Conservation (phyloP, 805 yeast species). For the Zygoascus ofunaensis region DNA sequence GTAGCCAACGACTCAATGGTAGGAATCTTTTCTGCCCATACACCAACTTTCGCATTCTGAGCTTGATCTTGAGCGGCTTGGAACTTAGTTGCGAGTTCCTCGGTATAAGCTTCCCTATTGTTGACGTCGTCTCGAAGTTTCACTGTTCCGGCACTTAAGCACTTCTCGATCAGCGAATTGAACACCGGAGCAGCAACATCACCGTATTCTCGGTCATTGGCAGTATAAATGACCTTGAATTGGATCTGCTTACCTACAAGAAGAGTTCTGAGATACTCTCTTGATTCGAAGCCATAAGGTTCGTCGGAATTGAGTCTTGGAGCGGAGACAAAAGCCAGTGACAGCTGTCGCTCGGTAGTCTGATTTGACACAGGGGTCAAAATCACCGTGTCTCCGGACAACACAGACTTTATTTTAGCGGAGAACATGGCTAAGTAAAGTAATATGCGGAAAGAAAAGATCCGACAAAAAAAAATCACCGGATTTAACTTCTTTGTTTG, state of each 20-base stretch:
- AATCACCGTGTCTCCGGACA: slow-evolving; percentile 63
- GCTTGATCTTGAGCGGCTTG: slow-evolving; percentile 39
- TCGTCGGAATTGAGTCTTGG: slow-evolving; percentile 39
- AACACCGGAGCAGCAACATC: slow-evolving; percentile 59
- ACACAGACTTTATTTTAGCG: slow-evolving; percentile 62
- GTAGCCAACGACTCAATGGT: slow-evolving; percentile 13
- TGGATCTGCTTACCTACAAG: slow-evolving; percentile 55
- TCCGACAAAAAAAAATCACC: not conserved
- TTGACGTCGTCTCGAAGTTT: slow-evolving; percentile 48
- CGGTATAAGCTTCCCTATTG: slow-evolving; percentile 33
- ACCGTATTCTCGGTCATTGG: slow-evolving; percentile 53
- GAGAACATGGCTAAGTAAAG: slow-evolving; percentile 6
- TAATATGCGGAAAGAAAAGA: not conserved
- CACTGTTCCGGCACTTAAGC: slow-evolving; percentile 51
- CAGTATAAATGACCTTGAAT: slow-evolving; percentile 48
- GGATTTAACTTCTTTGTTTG: no score
- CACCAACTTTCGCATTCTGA: slow-evolving; percentile 39
- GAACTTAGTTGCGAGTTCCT: slow-evolving; percentile 28
- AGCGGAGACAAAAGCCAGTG: slow-evolving; percentile 57
- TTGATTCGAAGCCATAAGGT: slow-evolving; percentile 44
- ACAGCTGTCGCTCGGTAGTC: slow-evolving; percentile 46
- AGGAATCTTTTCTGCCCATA: slow-evolving; percentile 38
- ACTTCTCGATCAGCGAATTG: slow-evolving; percentile 46
- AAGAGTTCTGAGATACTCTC: slow-evolving; percentile 53
- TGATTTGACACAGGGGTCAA: slow-evolving; percentile 38